Percentiles rank a stretch among this genome's conserved stretches.
These are phyloP conservation scores for Schizophyllum amplum DNA, from an alignment of 1,284 basidiomycete genomes.

Conservation along the genomic window DNA sequence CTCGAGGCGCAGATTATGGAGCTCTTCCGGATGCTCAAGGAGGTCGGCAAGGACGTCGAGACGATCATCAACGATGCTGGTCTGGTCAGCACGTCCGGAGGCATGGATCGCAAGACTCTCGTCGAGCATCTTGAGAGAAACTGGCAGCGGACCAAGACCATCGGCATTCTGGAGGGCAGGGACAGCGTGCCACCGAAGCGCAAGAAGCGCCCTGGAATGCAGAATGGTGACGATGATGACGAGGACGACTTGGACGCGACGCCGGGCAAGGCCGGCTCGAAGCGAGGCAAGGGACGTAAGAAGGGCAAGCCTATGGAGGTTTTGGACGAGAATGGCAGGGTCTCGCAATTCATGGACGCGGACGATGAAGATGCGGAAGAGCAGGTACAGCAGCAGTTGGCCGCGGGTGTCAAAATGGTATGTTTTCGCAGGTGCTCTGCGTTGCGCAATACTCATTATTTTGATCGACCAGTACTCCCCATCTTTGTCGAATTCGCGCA, in stretches of 20 bases:
- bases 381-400: slow-evolving; percentile 78
- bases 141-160: slow-evolving; percentile 80
- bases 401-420: slow-evolving; percentile 66
- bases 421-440: no score
- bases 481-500: slow-evolving; percentile 53
- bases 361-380: slow-evolving; percentile 81
- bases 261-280: slow-evolving; percentile 38
- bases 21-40: slow-evolving; percentile 87
- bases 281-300: slow-evolving; percentile 26
- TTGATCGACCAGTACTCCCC: neutral
- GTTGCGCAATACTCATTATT: no score
- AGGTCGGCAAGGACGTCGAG: slow-evolving; percentile 71
- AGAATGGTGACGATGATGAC: slow-evolving; percentile 35
- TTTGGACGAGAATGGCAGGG: slow-evolving; percentile 46
- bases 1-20: slow-evolving; percentile 92
- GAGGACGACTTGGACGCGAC: slow-evolving; percentile 43
- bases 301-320: slow-evolving; percentile 28
- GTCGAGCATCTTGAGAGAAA: slow-evolving; percentile 78
- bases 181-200: slow-evolving; percentile 24
- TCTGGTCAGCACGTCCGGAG: slow-evolving; percentile 48
- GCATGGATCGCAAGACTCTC: slow-evolving; percentile 75
- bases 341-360: slow-evolving; percentile 87
- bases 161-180: slow-evolving; percentile 77
- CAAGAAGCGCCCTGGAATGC: slow-evolving; percentile 24
- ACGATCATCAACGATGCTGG: slow-evolving; percentile 31